Evolutionary conservation across 345 rosid species (phyloP).

Genomic region (Kernera saxatilis): DNA sequence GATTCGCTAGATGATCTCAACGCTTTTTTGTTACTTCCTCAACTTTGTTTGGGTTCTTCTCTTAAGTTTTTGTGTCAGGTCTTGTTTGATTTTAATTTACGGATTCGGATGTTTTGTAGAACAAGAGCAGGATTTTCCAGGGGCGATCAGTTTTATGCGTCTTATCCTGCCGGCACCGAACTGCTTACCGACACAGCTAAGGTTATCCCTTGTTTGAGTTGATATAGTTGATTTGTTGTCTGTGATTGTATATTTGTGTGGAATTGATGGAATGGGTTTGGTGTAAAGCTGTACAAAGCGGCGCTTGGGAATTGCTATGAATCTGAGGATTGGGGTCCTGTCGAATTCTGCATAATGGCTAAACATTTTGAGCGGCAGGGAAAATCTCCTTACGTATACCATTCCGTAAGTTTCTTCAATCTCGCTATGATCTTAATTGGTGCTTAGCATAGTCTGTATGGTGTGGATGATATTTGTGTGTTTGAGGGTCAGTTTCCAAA

Average conservation of each 20-base stretch:
- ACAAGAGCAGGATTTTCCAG: slow-evolving; percentile 88
- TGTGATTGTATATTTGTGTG: background rate
- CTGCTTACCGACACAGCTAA: slow-evolving; percentile 73
- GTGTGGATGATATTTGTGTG: background rate
- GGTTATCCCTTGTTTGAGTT: slow-evolving; percentile 32
- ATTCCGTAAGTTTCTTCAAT: slow-evolving; percentile 48
- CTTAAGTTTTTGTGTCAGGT: background rate
- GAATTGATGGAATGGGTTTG: slow-evolving; percentile 8
- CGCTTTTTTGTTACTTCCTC: background rate
- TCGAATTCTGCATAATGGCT: slow-evolving; percentile 73
- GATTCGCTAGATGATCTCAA: background rate
- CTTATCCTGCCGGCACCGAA: slow-evolving; percentile 95
- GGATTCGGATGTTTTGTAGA: slow-evolving; percentile 36
- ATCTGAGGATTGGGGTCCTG: slow-evolving; percentile 80
- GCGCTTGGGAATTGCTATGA: slow-evolving; percentile 90
- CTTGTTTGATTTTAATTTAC: background rate
- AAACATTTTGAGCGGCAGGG: slow-evolving; percentile 96
- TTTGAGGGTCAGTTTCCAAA: background rate
- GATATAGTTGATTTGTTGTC: background rate
- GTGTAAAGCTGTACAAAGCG: slow-evolving; percentile 66
- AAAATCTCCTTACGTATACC: slow-evolving; percentile 86
- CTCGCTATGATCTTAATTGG: background rate
- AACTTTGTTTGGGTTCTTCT: background rate
- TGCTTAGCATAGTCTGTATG: background rate
- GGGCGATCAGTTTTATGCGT: slow-evolving; percentile 82